Base-by-base conservation (phyloP, 2,329 filamentous ascomycete species). In the Apiospora kogelbergensis region DNA sequence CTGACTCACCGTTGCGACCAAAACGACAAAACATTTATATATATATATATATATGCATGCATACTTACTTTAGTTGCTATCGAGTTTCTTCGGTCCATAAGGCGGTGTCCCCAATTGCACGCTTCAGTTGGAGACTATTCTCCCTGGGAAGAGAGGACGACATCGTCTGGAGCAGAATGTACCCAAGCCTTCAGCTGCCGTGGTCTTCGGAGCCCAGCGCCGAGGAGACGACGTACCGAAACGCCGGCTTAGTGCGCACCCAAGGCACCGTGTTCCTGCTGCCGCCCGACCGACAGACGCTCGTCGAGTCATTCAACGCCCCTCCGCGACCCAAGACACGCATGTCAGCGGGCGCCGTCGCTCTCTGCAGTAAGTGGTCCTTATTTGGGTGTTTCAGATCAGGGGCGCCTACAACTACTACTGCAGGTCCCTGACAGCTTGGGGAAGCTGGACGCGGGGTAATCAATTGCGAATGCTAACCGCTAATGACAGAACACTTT, bases 241-340 rank as follows among this genome's bases (percentile, higher is more conserved):
- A 41, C 5, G 37, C 63, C 1, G 37, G 63, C 24, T 11, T 65
- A 11, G 41, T 44, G 37, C 37, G 40, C 40, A 65, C 63, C 24
- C 37, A 65, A 11, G 63, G 63, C 63, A 65, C 63, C 37, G 63
- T 65, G 10, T 65, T 44, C 63, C n/a, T 65, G 37, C 63, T 42
- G 63, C 63, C 63, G 63, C 63, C 63, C 37, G 40, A 44, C n/a
- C 37, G 63, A 20, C n/a, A 9, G 63, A n/a, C n/a, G 10, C 63
- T 65, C 20, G 63, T 42, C 22, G 63, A 41, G 22, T 41, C 41
- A 30, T 65, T 65, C 37, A 65, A 65, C 63, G 63, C 63, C 37
- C 63, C 63, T 24, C 63, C 63, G 63, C 3, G 63, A 40, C 63
- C 63, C 40, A 65, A 65, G 63, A 44, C 63, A n/a, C 63, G 63